Conservation (phyloP, 2,329 filamentous ascomycete genomes). For the Phoma sp. region DNA sequence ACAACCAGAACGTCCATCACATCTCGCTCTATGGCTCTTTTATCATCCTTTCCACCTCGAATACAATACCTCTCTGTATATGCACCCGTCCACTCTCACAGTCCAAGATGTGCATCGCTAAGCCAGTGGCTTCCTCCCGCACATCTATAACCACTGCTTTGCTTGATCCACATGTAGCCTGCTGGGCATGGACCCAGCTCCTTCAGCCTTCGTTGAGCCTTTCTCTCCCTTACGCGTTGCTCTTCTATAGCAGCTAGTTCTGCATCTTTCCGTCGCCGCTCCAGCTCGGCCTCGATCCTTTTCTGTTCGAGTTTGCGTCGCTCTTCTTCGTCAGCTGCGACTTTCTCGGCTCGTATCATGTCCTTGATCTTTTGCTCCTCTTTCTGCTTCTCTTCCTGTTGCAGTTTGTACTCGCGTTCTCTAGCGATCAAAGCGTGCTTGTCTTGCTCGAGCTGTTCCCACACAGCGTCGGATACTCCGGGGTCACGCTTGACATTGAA, state of each 20-base stretch:
- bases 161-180: conserved; percentile 69
- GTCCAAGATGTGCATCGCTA: conserved; percentile 40
- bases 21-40: not conserved
- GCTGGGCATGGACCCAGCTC: conserved; percentile 61
- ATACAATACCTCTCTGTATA: not conserved
- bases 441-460: conserved; percentile 66
- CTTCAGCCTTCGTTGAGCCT: conserved; percentile 57
- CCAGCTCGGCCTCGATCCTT: conserved; percentile 27
- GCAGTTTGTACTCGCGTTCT: conserved; percentile 47
- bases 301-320: conserved; percentile 25
- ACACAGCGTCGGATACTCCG: conserved; percentile 65
- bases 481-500: conserved; percentile 55
- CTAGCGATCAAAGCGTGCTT: conserved; percentile 41
- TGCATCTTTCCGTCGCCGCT: conserved; percentile 31
- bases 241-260: conserved; percentile 50
- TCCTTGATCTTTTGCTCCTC: conserved; percentile 29
- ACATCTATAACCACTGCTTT: conserved; percentile 66
- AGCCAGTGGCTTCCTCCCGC: conserved; percentile 66
- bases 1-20: no score
- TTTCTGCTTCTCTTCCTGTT: conserved; percentile 30
- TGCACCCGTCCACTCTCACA: not conserved
- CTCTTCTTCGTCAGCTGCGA: conserved; percentile 34
- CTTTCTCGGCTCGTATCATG: conserved; percentile 40
- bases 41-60: not conserved
- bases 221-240: conserved; percentile 48